Conservation (phyloP, 2,329 filamentous ascomycete species). For the Bipolaris oryzae region DNA sequence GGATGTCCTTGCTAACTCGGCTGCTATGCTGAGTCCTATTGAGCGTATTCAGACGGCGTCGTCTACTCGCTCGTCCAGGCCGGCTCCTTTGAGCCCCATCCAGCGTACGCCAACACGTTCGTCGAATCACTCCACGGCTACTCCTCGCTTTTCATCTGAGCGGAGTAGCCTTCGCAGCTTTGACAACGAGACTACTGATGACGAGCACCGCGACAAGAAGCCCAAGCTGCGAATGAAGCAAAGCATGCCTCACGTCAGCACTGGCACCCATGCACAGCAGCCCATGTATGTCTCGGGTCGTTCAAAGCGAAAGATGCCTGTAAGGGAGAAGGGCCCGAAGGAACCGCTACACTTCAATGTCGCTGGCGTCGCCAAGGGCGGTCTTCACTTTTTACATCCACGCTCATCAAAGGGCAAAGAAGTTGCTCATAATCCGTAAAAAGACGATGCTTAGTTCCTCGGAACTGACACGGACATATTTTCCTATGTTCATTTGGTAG, state of each 20-base stretch:
- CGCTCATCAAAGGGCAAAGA: slow-evolving; percentile 48
- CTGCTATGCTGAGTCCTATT: slow-evolving; percentile 44
- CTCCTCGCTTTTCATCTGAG: slow-evolving; percentile 41
- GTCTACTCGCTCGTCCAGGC: slow-evolving; percentile 18
- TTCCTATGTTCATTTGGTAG: slow-evolving; percentile 5
- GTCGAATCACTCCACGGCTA: slow-evolving; percentile 23
- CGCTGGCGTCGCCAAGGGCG: slow-evolving; percentile 44
- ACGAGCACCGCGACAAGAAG: slow-evolving; percentile 51
- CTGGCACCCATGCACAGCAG: slow-evolving; percentile 30
- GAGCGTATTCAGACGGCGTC: slow-evolving; percentile 37
- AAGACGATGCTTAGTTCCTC: neutral
- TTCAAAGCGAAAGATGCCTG: slow-evolving; percentile 51
- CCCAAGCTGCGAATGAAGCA: slow-evolving; percentile 47
- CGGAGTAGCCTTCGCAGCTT: slow-evolving; percentile 47
- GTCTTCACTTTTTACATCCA: slow-evolving; percentile 40
- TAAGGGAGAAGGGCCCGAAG: slow-evolving; percentile 46
- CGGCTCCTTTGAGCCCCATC: slow-evolving; percentile 19
- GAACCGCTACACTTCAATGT: slow-evolving; percentile 50
- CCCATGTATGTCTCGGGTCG: slow-evolving; percentile 50
- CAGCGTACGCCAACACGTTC: slow-evolving; percentile 22
- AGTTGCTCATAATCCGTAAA: slow-evolving; percentile 26
- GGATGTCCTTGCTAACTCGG: slow-evolving; percentile 48
- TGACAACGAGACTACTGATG: slow-evolving; percentile 45
- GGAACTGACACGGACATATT: slow-evolving; percentile 2
- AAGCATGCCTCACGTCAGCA: slow-evolving; percentile 41